phyloP scores from a whole-genome alignment of 305 asterid genomes.

The Nicotiana rustica region DNA sequence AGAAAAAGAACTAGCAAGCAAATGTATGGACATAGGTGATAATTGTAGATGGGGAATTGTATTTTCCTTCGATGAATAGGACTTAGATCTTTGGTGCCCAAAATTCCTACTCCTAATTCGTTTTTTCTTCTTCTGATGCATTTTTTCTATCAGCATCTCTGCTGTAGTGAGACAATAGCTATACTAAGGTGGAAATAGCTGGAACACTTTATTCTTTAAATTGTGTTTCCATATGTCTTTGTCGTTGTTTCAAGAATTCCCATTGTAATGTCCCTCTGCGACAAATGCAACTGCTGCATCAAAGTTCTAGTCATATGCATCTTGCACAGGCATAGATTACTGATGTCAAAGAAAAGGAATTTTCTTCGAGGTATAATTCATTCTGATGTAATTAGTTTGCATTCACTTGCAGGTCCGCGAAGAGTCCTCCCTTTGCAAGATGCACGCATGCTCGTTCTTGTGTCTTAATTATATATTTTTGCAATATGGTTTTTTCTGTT shows the following conservation, averaged over 20 bases:
- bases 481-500: slow-evolving; percentile 18
- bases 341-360: not conserved
- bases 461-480: not conserved
- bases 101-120: not conserved
- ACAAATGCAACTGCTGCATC: not conserved
- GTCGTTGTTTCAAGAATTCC: not conserved
- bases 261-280: not conserved
- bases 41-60: not conserved
- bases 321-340: not conserved
- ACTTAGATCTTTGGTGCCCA: not conserved
- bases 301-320: not conserved
- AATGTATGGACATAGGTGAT: not conserved
- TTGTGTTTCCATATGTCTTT: not conserved
- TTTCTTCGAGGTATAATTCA: not conserved
- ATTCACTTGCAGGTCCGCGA: not conserved
- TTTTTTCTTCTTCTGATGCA: slow-evolving; percentile 14
- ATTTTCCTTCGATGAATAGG: not conserved
- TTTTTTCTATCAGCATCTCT: too few relatives aligned
- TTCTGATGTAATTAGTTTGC: not conserved
- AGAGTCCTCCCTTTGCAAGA: not conserved
- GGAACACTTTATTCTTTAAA: not conserved
- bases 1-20: slow-evolving; percentile 14
- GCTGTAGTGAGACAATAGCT: not conserved
- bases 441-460: not conserved
- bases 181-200: not conserved